Conservation (phyloP, 2,329 filamentous ascomycete species). For the Chaetomiaceae sp. region DNA sequence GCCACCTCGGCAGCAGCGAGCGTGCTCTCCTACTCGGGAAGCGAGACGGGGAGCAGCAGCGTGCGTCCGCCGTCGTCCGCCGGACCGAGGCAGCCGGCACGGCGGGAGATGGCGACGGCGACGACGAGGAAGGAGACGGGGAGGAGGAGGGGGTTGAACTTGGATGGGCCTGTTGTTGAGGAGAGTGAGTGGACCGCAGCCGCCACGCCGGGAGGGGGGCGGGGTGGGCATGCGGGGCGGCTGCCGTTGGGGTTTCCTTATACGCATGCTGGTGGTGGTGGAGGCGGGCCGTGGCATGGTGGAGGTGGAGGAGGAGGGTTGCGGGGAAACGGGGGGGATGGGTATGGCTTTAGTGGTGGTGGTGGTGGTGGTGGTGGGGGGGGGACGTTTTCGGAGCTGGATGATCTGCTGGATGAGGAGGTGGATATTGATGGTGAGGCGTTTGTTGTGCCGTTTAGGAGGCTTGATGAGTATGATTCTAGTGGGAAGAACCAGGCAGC, state of each 20-base stretch:
- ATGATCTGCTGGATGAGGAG: slow-evolving; percentile 16
- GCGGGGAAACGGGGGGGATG: slow-evolving; percentile 10
- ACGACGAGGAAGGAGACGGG: slow-evolving; percentile 3
- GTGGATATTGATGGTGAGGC: slow-evolving; percentile 16
- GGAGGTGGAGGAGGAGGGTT: too few species aligned
- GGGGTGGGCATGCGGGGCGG: not conserved
- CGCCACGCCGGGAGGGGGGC: not conserved
- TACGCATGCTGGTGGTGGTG: not conserved
- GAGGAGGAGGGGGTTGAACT: too few species aligned
- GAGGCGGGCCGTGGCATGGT: too few species aligned
- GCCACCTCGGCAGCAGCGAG: slow-evolving; percentile 27
- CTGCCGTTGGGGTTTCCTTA: not conserved
- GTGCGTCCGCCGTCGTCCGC: slow-evolving; percentile 5
- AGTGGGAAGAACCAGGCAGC: too few species aligned
- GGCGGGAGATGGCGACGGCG: too few species aligned
- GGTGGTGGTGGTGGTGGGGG: too few species aligned
- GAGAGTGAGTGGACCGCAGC: slow-evolving; percentile 26
- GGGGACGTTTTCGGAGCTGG: not conserved
- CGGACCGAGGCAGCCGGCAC: slow-evolving; percentile 9
- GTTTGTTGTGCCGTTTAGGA: not conserved
- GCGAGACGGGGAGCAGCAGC: slow-evolving; percentile 29
- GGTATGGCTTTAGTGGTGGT: not conserved
- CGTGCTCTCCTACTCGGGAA: slow-evolving; percentile 28
- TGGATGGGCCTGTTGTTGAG: slow-evolving; percentile 25
- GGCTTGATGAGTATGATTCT: not conserved